Base-by-base conservation (phyloP, 139 green algal species). In the Tetradesmus lagerheimii region DNA sequence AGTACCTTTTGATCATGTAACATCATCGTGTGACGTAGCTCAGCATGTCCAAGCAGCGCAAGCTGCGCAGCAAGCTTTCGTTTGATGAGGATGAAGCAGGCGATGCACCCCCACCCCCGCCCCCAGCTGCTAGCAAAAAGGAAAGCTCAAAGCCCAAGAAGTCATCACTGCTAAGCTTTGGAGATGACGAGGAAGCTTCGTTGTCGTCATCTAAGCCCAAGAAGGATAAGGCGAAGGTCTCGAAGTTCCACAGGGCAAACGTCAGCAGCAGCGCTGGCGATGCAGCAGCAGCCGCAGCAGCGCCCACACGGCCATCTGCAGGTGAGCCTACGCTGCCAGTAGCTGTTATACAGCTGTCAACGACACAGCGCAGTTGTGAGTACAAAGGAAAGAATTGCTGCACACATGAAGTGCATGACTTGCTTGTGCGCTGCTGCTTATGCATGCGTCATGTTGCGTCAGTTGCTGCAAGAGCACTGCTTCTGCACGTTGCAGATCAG, bases 131-230 rank as follows among this genome's bases (percentile, higher is more conserved):
- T 0, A 85, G 50, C 31, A 77, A 89, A 0, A 92, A 91, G 38
- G 84, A 90, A 27, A 87, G 82, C 38, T 78, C 53, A 29, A 92
- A 91, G 57, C 62, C 64, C 1, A 90, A 81, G 41, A 94, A 92
- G 38, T 86, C 90, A 2, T 83, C 81, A 16, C 82, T 94, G 27
- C 77, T 94, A 12, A 92, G 88, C 15, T 94, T 94, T 83, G 92
- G 85, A 4, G 92, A 94, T 18, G 92, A 93, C 80, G 88, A 81
- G 38, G 92, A 92, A 9, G 23, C 29, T 12, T 5, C n/a, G 4
- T 18, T 71, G 25, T 29, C 86, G 37, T 2, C 57, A 82, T 41
- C 76, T 53, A 67, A 57, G 27, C 35, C 83, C 11, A 83, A 87
- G 81, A 79, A 77, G 53, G 83, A 86, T n/a, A 85, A 83, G 25